Conservation (phyloP, 2,329 filamentous ascomycete species). For the Aspergillus candidus region DNA sequence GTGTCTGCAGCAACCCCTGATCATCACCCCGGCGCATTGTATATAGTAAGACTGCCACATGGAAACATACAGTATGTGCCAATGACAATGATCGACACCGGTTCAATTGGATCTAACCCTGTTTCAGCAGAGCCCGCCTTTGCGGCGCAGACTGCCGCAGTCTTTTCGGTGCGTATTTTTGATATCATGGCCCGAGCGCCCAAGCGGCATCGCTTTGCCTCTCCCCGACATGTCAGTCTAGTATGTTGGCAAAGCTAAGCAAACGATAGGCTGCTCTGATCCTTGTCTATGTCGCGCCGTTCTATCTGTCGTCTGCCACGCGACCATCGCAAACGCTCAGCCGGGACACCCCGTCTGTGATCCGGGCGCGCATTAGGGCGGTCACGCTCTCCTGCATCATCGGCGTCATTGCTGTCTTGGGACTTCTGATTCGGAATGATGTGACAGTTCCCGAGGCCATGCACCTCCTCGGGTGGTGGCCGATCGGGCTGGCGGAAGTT, state of each 20-base stretch:
- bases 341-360: conserved; percentile 82
- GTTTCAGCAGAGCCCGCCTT: conserved; percentile 32
- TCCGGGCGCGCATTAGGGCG: conserved; percentile 74
- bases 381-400: conserved; percentile 69
- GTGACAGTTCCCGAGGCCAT: conserved; percentile 51
- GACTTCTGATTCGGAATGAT: conserved; percentile 55
- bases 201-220: neutral
- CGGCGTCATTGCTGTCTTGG: conserved; percentile 61
- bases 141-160: conserved; percentile 30
- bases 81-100: no score
- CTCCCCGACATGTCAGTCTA: neutral
- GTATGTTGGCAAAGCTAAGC: conserved; percentile 2
- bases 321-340: conserved; percentile 72
- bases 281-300: conserved; percentile 81
- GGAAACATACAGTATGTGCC: no score
- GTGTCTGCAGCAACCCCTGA: no score
- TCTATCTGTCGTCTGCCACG: conserved; percentile 76
- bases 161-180: conserved; percentile 34
- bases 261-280: conserved; percentile 64
- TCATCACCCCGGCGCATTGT: no score
- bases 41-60: no score
- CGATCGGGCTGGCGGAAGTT: conserved; percentile 60
- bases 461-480: conserved; percentile 75
- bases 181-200: conserved; percentile 7
- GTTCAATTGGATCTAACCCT: no score